Base-by-base conservation (phyloP, 192 early-diverging fungal species). In the Backusella morwellensis region DNA sequence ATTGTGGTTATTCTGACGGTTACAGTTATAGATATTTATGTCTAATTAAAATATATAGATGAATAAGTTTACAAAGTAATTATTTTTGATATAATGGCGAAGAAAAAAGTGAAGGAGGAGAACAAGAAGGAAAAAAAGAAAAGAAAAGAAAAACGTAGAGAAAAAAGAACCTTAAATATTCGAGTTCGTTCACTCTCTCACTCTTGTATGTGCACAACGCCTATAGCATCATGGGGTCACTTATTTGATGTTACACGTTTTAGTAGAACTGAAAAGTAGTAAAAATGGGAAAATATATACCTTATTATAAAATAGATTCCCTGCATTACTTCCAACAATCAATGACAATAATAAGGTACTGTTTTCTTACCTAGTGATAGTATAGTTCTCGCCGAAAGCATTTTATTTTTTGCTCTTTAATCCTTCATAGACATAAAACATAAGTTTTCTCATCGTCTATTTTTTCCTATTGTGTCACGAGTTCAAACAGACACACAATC, bases 71-170 rank as follows among this genome's bases (percentile, higher is more conserved):
- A 26, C 23, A 6, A 14, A 29, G 26, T 29, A 12, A 26, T 4
- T 63, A 63, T 63, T 63, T 54, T 63, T 63, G 0, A 63, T 40
- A 26, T 23, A 26, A 17, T 42, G 26, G 1, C 12, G 19, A 41
- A 29, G 11, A 66, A 21, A 41, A 75, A 35, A 42, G 14, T 66
- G 12, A 75, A 66, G 11, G 67, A 41, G 21, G 40, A 75, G 26
- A 42, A 66, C 38, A 29, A 74, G 63, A 75, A 44, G 11, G 21
- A 41, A 67, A 72, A 35, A 42, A n/a, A 72, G 67, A 38, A 34
- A 68, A 8, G 19, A 44, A 21, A 12, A 41, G 50, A 73, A 35
- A 42, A n/a, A 72, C 67, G 21, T 15, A 54, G 41, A 41, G 42
- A 44, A 68, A 68, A 34, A 11, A 1, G 21, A 36, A 40, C 2